Evolutionary conservation across 2,329 filamentous ascomycete species (phyloP), one percentile per base, ranked within the genome.

Genomic region (Didymella sp.): DNA sequence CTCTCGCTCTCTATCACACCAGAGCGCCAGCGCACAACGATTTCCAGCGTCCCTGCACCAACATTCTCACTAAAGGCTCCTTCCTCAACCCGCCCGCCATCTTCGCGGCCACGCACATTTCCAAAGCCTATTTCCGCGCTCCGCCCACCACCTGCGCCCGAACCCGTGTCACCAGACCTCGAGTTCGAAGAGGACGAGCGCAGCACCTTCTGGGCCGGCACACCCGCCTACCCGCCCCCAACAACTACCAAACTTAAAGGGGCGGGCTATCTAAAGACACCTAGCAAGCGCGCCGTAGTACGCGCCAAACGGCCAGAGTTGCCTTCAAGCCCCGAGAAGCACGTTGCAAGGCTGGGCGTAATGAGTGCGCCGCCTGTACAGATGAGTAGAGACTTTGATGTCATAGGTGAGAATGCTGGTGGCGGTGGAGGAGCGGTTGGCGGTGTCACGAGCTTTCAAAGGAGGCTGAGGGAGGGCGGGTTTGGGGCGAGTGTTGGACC

Each of bases 231-330:
- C 19, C 66, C 61, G 5, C 37, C 51, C 24, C 44, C 58, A 22
- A 59, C 45, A 13, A 41, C 31, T 11, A 55, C 48, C 17, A 68
- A 62, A 52, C 63, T 48, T 31, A 58, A 45, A 42, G 45, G 45
- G 12, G 50, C 45, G 31, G 77, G 77, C 0, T 82, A 82, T 50
- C 73, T 82, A 52, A 78, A 80, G 35, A 81, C 80, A 27, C 80
- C 80, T 0, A 79, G 77, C 38, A 78, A 78, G 54, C 72, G 77
- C 22, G 70, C 64, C 42, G 68, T 77, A 0, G 76, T 70, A 2
- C 62, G 76, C 1, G 66, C 69, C 1, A 77, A 75, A 53, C 62
- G 71, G 9, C 65, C 67, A 9, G 70, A 72, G 28, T 54, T 73
- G 1, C 63, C 62, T 2, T 43, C 52, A 4, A 71, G 64, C 50